phyloP scores from a whole-genome alignment of 1,284 basidiomycete species.

The Quambalaria eucalypti region DNA sequence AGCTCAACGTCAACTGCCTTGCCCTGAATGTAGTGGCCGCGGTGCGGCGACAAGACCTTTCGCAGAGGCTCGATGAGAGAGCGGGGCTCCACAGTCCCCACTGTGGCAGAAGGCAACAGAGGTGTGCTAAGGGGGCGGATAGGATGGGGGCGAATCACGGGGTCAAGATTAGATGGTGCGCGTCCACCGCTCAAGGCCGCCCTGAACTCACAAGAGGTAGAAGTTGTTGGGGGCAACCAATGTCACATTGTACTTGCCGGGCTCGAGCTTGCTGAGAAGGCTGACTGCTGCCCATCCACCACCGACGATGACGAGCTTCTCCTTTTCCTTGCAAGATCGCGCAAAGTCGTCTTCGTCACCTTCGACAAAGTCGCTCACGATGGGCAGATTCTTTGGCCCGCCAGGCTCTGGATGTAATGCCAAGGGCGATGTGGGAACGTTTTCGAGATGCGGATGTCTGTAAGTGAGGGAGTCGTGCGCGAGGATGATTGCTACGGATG shows the following conservation, averaged over 20 bases:
- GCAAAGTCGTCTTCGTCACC: conserved; percentile 19
- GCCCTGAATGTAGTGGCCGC: conserved; percentile 44
- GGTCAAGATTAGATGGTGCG: neutral
- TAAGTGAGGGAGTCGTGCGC: conserved; percentile 37
- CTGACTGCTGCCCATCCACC: conserved; percentile 45
- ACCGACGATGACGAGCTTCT: conserved; percentile 44
- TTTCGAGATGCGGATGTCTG: conserved; percentile 24
- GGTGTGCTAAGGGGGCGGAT: conserved; percentile 21
- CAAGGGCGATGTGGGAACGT: conserved; percentile 25
- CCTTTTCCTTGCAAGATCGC: conserved; percentile 19
- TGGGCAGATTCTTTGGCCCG: conserved; percentile 41
- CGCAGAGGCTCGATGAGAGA: conserved; percentile 43
- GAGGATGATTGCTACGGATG: conserved; percentile 24
- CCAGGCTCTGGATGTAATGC: conserved; percentile 27
- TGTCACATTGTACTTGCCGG: conserved; percentile 40
- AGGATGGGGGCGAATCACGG: too few species aligned
- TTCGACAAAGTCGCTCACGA: conserved; percentile 21
- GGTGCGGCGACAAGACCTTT: conserved; percentile 29
- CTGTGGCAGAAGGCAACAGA: conserved; percentile 41
- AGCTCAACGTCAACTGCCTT: conserved; percentile 36
- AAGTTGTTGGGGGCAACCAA: conserved; percentile 44
- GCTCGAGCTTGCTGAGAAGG: conserved; percentile 35
- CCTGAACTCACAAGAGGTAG: conserved; percentile 28
- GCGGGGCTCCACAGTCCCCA: conserved; percentile 43
- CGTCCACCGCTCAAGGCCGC: neutral